Conservation (phyloP, 331 rosid genomes). For the Pyrus hybrid region DNA sequence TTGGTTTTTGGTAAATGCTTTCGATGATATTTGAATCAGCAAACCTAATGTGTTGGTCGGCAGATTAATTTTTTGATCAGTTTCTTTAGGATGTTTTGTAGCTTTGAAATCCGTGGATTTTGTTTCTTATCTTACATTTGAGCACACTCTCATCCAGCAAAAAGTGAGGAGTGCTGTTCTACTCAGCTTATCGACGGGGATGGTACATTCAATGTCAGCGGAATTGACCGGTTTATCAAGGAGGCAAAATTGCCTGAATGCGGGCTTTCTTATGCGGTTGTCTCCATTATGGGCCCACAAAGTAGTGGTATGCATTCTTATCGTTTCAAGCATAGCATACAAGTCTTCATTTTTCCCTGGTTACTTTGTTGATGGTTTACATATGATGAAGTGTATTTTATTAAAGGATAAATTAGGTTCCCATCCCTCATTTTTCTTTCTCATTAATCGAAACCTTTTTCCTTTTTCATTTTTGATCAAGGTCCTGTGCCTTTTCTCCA, state of each 20-base stretch:
- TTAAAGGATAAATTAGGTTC: not conserved
- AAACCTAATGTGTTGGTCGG: not conserved
- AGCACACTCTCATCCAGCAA: constrained; percentile 29
- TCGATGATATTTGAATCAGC: not conserved
- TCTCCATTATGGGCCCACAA: constrained; percentile 98
- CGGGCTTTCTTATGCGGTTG: constrained; percentile 93
- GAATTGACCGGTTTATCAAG: constrained; percentile 66
- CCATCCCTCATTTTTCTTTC: too few relatives aligned
- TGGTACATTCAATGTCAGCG: constrained; percentile 69
- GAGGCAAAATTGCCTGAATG: constrained; percentile 79
- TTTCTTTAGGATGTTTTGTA: not conserved
- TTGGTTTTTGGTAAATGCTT: not conserved
- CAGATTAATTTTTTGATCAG: not conserved
- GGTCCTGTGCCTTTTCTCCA: too few relatives aligned
- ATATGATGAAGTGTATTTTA: not conserved
- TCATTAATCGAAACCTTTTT: too few relatives aligned
- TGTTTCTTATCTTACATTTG: constrained; percentile 9
- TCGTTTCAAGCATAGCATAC: not conserved
- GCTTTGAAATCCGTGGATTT: not conserved
- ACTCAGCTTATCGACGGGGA: constrained; percentile 97
- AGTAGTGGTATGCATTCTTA: constrained; percentile 81
- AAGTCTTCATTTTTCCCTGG: not conserved
- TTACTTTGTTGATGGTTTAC: not conserved
- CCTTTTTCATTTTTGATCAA: too few relatives aligned
- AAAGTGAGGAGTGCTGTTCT: constrained; percentile 41